phyloP scores from a whole-genome alignment of 108 stramenopile species.

The Licmophora abbreviata region DNA sequence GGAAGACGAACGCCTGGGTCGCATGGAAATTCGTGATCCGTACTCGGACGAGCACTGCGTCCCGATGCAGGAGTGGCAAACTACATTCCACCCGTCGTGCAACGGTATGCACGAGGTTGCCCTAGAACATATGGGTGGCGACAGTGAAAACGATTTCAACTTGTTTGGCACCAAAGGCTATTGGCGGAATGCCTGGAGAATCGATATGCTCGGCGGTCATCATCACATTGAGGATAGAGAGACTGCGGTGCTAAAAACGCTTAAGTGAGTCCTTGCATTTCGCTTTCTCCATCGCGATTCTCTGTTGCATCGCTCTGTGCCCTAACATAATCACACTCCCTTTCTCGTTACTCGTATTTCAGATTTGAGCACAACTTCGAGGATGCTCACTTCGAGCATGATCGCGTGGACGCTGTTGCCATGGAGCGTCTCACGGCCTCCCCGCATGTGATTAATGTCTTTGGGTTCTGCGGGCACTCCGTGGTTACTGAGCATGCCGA shows the following conservation, averaged over 20 bases:
- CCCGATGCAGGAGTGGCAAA: conserved; percentile 81
- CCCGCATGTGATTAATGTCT: conserved; percentile 64
- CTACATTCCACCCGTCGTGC: conserved; percentile 54
- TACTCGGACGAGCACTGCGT: conserved; percentile 49
- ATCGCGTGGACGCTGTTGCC: conserved; percentile 67
- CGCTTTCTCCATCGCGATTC: background rate
- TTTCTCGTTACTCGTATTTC: background rate
- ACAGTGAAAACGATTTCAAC: conserved; percentile 13
- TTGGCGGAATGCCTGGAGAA: conserved; percentile 68
- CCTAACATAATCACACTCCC: background rate
- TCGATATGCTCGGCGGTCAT: conserved; percentile 19
- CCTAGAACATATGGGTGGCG: conserved; percentile 13
- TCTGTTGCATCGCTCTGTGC: background rate
- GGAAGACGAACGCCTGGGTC: conserved; percentile 29
- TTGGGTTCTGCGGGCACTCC: conserved; percentile 65
- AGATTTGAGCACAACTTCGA: conserved; percentile 69
- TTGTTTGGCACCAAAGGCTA: conserved; percentile 63
- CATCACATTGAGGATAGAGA: conserved; percentile 15
- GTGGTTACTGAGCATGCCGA: conserved; percentile 70
- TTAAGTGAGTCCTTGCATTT: conserved; percentile 39
- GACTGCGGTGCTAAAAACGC: conserved; percentile 46
- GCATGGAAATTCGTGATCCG: conserved; percentile 50
- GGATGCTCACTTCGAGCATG: conserved; percentile 75
- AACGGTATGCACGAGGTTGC: conserved; percentile 62
- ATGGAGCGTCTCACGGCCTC: conserved; percentile 73